phyloP scores from a whole-genome alignment of 345 rosid species.

The Citrus hindsii region DNA sequence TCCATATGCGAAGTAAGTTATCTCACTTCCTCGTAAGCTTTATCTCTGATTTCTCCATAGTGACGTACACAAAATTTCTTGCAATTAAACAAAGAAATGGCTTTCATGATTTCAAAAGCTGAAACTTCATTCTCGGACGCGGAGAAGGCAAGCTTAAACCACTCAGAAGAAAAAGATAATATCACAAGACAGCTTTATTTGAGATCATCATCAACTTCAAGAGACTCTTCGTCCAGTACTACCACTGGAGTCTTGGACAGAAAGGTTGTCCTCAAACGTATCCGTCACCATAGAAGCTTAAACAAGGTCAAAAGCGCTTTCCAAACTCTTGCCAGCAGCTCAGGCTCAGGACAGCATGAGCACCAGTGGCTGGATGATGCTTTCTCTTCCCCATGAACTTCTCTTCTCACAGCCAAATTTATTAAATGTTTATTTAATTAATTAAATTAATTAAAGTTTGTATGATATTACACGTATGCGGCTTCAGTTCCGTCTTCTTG shows the following conservation, averaged over 20 bases:
- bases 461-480: no score
- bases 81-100: conserved; percentile 10
- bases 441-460: background rate
- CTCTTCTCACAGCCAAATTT: background rate
- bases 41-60: background rate
- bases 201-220: conserved; percentile 26
- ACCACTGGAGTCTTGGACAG: conserved; percentile 26
- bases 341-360: conserved; percentile 4
- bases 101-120: conserved; percentile 22
- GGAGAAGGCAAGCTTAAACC: conserved; percentile 1
- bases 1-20: no score
- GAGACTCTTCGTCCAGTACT: background rate
- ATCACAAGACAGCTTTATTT: conserved; percentile 36
- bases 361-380: conserved; percentile 31
- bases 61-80: background rate
- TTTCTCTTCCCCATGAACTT: conserved; percentile 29
- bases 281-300: conserved; percentile 37
- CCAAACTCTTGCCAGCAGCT: conserved; percentile 24
- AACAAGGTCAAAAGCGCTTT: conserved; percentile 32
- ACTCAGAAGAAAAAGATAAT: conserved; percentile 15
- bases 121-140: conserved; percentile 12
- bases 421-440: background rate
- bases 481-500: no score
- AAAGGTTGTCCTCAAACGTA: conserved; percentile 38
- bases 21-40: background rate